Base-by-base conservation (phyloP, 331 rosid species). In the Arachis monticola region DNA sequence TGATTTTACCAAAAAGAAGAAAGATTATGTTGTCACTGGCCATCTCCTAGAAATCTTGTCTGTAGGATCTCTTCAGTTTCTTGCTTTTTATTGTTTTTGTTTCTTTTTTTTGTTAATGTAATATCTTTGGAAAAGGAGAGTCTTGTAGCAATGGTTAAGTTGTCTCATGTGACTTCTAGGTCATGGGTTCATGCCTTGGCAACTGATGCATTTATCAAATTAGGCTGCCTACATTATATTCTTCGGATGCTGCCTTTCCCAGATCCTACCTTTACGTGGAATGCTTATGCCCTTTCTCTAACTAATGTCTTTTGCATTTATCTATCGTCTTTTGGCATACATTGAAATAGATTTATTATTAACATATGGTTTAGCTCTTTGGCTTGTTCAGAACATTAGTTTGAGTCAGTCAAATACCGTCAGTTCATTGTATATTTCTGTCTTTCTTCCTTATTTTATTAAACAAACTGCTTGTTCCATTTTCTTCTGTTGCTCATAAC, bases 401-500 rank as follows among this genome's bases (percentile, higher is more conserved):
- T 83, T 57, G 70, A 35, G 45, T 42, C n/a, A 63, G 27, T 59
- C 60, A 66, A 41, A 62, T 50, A 30, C 77, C 60, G 45, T 79
- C 77, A 38, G 44, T 70, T 60, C 60, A 8, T 57, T 48, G 58
- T 67, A 47, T 53, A 2, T 60, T 72, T 48, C 40, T 38, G 40
- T 48, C 55, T 14, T 74, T 44, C 56, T 35, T 60, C 5, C 64
- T 41, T 55, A 22, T 46, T 55, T 63, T 67, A 58, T 72, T 68
- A 7, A 48, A 57, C 56, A 31, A 65, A 41, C 32, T 67, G 53
- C 13, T 55, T 77, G 32, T 41, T 48, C 68, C 50, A 59, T 73
- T 61, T 51, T 55, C 75, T 80, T 80, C 69, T 75, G 57, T 67
- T 56, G 41, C 79, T 12, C 45, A 45, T 32, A 63, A 59, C 77